These are phyloP conservation scores for Erucastrum elatum DNA, from an alignment of 345 rosid species.

Conservation along the genomic window DNA sequence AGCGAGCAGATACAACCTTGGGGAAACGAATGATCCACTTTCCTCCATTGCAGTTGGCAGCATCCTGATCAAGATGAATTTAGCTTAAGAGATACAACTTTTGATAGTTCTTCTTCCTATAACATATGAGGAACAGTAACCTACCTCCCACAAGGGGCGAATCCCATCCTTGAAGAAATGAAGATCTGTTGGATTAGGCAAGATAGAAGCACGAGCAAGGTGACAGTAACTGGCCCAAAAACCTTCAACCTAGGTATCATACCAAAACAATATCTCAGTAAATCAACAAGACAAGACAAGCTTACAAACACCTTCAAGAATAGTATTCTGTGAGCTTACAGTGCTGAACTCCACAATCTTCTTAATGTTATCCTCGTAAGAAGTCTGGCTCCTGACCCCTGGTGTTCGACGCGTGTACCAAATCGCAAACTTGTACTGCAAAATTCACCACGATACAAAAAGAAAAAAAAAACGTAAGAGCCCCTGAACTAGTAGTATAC, in stretches of 20 bases:
- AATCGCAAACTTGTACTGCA: conserved; percentile 81
- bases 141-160: background rate
- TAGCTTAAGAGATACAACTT: background rate
- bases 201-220: background rate
- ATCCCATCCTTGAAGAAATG: background rate
- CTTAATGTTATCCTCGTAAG: conserved; percentile 95
- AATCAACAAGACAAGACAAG: background rate
- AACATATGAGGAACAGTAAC: background rate
- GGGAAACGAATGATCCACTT: conserved; percentile 97
- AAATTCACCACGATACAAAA: conserved; percentile 18
- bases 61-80: conserved; percentile 53
- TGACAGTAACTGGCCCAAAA: background rate
- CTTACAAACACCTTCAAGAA: background rate
- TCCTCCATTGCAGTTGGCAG: conserved; percentile 92
- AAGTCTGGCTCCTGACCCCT: conserved; percentile 81
- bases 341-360: conserved; percentile 89
- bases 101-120: background rate
- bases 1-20: conserved; percentile 91
- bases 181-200: background rate
- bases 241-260: background rate
- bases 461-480: background rate
- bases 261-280: background rate
- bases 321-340: conserved; percentile 44
- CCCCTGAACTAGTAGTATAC: background rate
- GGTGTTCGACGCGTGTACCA: conserved; percentile 98